Evolutionary conservation across 192 early-diverging fungal genomes (phyloP), one percentile per base, ranked within the genome.

Genomic region (Kickxella alabastrina): DNA sequence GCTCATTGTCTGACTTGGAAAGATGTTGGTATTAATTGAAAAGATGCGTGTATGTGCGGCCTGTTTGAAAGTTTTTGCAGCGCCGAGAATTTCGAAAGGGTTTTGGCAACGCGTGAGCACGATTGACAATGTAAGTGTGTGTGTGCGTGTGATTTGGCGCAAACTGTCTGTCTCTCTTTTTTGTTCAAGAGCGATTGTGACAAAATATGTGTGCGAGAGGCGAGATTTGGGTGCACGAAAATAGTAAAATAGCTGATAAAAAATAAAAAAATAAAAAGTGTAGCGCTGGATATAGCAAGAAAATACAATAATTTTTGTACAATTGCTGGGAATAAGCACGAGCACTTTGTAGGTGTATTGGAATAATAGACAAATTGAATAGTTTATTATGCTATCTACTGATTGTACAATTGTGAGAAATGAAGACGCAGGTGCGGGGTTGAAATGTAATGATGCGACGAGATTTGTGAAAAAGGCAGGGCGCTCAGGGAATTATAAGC

Each of bases 401-500:
- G 6, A 32, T 32, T 32, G 31, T 32, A 32, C 12, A 32, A 32
- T 32, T 8, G 31, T 8, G 31, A 12, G 32, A 41, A 15, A 21
- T n/a, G 43, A 23, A n/a, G 38, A 41, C 42, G 41, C 18, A 41
- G 15, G 17, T 49, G 22, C 32, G 38, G 25, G 43, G 31, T 22
- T 14, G 19, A 5, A 34, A 29, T 25, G 14, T 32, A 48, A 40
- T 43, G 35, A 31, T 40, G 57, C 38, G 18, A 24, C 18, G 51
- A 25, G 54, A 9, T 29, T 29, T 24, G 34, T 17, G 26, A 15
- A 7, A 21, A 18, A 27, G 21, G 37, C 15, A 34, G 54, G 34
- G 31, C 14, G 23, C 19, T n/a, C 31, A 21, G 14, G 31, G 25
- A 54, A 48, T 62, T 62, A 49, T 54, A 54, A 62, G 54, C 32